A percentile compares a stretch with the other conserved stretches of the same genome.
phyloP scores from a whole-genome alignment of 331 rosid species.

The Quercus lobata region DNA sequence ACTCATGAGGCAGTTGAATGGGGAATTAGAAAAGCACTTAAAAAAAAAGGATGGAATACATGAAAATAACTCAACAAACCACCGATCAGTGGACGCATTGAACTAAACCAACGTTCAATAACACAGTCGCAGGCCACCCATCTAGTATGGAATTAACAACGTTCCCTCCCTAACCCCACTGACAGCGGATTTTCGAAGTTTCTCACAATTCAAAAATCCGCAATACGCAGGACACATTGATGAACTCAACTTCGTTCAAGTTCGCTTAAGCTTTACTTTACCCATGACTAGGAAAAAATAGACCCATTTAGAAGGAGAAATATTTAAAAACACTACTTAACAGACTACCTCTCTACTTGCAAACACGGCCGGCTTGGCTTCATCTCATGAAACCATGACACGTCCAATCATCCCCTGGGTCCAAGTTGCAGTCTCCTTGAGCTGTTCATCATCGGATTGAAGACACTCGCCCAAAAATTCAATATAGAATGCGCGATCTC shows the following conservation, averaged over 20 bases:
- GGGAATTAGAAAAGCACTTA: background rate
- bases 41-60: background rate
- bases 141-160: background rate
- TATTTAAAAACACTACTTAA: background rate
- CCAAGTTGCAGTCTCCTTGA: conserved; percentile 38
- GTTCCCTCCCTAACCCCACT: background rate
- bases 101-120: conserved; percentile 20
- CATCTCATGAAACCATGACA: conserved; percentile 29
- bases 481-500: conserved; percentile 6
- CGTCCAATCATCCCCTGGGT: conserved; percentile 29
- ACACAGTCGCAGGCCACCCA: conserved; percentile 5
- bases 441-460: conserved; percentile 28
- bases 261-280: conserved; percentile 1
- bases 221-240: too few relatives aligned
- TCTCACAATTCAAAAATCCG: too few relatives aligned
- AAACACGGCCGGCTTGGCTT: background rate
- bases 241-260: background rate
- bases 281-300: background rate
- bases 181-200: too few relatives aligned
- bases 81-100: conserved; percentile 34
- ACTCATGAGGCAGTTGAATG: too few relatives aligned
- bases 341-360: background rate
- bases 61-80: conserved; percentile 15
- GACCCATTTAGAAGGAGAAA: background rate
- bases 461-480: conserved; percentile 39